Conservation (phyloP, 257 asterid genomes). For the Eustoma russellianum region DNA sequence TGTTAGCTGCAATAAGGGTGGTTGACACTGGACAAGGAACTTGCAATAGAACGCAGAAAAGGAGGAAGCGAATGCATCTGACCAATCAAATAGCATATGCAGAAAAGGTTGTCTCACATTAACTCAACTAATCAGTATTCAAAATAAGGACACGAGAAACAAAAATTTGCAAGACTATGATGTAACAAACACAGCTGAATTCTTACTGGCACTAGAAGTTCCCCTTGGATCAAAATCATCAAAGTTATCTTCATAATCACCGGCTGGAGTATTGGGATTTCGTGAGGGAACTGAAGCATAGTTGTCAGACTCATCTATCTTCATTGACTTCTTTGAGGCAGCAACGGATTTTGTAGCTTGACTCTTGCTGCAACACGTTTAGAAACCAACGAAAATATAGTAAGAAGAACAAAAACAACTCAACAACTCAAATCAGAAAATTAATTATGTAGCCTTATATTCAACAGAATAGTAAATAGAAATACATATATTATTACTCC, state of each 20-base stretch:
- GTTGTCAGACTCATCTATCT: slow-evolving; percentile 29
- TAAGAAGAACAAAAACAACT: background rate
- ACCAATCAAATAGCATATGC: background rate
- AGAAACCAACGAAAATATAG: slow-evolving; percentile 15
- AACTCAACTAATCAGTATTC: background rate
- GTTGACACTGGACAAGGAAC: too few relatives aligned
- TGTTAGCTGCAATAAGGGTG: too few relatives aligned
- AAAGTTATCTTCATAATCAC: slow-evolving; percentile 56
- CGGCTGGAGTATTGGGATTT: slow-evolving; percentile 27
- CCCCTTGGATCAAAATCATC: slow-evolving; percentile 99
- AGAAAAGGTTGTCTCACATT: background rate
- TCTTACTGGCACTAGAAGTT: slow-evolving; percentile 70
- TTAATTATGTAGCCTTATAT: background rate
- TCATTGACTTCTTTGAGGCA: slow-evolving; percentile 32
- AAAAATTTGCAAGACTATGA: background rate
- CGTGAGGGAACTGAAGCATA: slow-evolving; percentile 39
- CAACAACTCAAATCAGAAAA: slow-evolving; percentile 1
- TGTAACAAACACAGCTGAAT: background rate
- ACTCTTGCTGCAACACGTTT: slow-evolving; percentile 43
- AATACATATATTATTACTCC: too few relatives aligned
- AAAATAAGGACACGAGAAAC: background rate
- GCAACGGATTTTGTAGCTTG: slow-evolving; percentile 31
- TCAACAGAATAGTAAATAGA: background rate
- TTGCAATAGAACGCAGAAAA: background rate
- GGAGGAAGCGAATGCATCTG: background rate